Evolutionary conservation across 192 early-diverging fungal genomes (phyloP).

Genomic region (Umbelopsis ramanniana): DNA sequence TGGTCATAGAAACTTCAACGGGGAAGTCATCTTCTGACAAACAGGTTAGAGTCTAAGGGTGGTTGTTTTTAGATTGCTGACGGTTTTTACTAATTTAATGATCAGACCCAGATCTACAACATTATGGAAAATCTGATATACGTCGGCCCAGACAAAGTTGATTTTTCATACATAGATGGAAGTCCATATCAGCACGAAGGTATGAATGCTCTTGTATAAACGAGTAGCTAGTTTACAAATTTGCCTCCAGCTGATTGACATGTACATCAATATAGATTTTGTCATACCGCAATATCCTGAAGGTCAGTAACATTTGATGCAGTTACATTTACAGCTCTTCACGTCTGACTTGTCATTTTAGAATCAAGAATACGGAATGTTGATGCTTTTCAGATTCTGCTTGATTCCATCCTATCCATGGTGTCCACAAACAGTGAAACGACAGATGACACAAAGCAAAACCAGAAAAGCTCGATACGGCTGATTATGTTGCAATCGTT

Average conservation of each 20-base stretch:
- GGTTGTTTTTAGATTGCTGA: neutral
- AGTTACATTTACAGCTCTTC: neutral
- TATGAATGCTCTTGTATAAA: slow-evolving; percentile 17
- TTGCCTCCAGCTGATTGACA: neutral
- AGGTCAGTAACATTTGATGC: slow-evolving; percentile 9
- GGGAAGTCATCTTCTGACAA: slow-evolving; percentile 18
- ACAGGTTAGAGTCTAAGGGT: slow-evolving; percentile 44
- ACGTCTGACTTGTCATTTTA: slow-evolving; percentile 17
- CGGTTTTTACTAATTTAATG: neutral
- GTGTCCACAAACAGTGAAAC: slow-evolving; percentile 29
- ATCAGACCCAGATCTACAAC: slow-evolving; percentile 17
- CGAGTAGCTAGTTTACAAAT: no score
- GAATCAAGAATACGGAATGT: slow-evolving; percentile 54
- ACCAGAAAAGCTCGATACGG: slow-evolving; percentile 41
- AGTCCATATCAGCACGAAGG: slow-evolving; percentile 62
- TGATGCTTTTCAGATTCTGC: slow-evolving; percentile 50
- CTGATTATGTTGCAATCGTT: neutral
- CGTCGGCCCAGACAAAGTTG: slow-evolving; percentile 48
- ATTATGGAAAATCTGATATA: slow-evolving; percentile 50
- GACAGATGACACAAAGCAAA: slow-evolving; percentile 27
- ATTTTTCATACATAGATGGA: slow-evolving; percentile 45
- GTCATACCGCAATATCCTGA: slow-evolving; percentile 39
- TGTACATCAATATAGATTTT: slow-evolving; percentile 43
- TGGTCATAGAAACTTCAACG: neutral
- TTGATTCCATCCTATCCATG: slow-evolving; percentile 42